Conservation (phyloP, 805 yeast species). For the Saccharomycopsis vini region DNA sequence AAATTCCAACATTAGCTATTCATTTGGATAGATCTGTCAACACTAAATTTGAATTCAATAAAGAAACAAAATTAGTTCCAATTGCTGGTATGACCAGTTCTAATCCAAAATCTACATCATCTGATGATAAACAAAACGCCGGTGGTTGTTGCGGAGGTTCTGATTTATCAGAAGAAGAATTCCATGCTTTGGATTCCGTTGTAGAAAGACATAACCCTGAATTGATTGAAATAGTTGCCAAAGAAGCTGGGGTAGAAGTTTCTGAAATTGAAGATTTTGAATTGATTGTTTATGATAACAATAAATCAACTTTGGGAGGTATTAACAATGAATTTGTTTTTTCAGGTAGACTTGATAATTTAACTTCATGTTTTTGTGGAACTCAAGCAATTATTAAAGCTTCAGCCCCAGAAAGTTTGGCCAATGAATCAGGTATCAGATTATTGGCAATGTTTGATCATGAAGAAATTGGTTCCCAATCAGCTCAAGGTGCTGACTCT, state of each 20-base stretch:
- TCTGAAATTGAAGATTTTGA: constrained; percentile 85
- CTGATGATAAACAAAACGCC: too few relatives aligned
- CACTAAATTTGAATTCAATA: constrained; percentile 77
- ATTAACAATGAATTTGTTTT: constrained; percentile 83
- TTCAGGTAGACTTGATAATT: constrained; percentile 85
- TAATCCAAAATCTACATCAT: constrained; percentile 16
- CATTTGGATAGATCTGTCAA: constrained; percentile 76
- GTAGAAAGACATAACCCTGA: constrained; percentile 71
- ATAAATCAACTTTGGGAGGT: constrained; percentile 79
- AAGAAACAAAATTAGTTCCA: constrained; percentile 79
- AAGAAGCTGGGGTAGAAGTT: constrained; percentile 43
- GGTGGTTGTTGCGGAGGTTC: constrained; percentile 38
- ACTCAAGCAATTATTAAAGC: constrained; percentile 59
- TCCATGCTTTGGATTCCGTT: constrained; percentile 55
- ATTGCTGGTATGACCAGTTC: constrained; percentile 58
- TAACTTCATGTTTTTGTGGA: constrained; percentile 80
- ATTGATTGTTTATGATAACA: constrained; percentile 75
- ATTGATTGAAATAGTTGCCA: constrained; percentile 59
- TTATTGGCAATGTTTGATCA: constrained; percentile 85
- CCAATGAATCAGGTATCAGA: constrained; percentile 49
- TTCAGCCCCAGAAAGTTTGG: constrained; percentile 31
- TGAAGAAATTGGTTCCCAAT: constrained; percentile 88
- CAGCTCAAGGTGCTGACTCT: constrained; percentile 96
- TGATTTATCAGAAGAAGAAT: constrained; percentile 43
- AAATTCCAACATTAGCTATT: constrained; percentile 92